A percentile compares a stretch with the other conserved stretches of the same genome.
Evolutionary conservation across 2,329 filamentous ascomycete genomes (phyloP).

Genomic region (Xylariomycetidae sp.): DNA sequence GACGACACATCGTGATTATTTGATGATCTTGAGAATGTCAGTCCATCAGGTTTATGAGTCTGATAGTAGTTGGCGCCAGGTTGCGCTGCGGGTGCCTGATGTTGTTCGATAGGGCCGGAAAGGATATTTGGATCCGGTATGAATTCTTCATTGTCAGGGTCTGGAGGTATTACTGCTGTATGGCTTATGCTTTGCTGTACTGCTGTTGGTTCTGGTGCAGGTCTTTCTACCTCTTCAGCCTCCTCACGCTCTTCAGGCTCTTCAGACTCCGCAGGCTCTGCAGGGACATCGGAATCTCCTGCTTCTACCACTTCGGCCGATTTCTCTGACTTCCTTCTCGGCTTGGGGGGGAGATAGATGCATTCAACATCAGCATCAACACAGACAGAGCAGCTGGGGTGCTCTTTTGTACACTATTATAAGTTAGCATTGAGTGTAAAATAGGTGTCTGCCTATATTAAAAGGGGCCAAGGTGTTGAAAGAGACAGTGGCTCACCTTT

Average conservation of each 20-base stretch:
- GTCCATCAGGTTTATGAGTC: constrained; percentile 5
- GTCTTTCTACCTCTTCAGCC: background rate
- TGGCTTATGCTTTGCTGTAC: too few species aligned
- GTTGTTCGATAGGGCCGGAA: constrained; percentile 20
- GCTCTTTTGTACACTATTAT: constrained; percentile 28
- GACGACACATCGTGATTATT: background rate
- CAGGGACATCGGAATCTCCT: background rate
- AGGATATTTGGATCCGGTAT: constrained; percentile 29
- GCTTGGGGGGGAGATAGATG: constrained; percentile 23
- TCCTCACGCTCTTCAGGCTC: too few species aligned
- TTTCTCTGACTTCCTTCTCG: constrained; percentile 23
- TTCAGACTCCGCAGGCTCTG: background rate
- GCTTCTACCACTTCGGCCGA: constrained; percentile 12
- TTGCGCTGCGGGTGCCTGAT: constrained; percentile 1
- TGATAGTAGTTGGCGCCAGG: constrained; percentile 14
- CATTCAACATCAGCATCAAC: constrained; percentile 18
- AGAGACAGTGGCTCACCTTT: constrained; percentile 17
- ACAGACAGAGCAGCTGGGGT: constrained; percentile 29
- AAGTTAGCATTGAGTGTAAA: constrained; percentile 4
- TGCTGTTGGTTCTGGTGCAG: constrained; percentile 2
- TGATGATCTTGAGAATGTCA: constrained; percentile 10
- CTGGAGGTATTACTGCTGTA: constrained; percentile 9
- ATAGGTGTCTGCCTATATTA: background rate
- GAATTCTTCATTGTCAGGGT: constrained; percentile 28
- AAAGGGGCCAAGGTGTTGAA: background rate